Conservation (phyloP, 2,329 filamentous ascomycete species). For the Ophiostoma australiae region DNA sequence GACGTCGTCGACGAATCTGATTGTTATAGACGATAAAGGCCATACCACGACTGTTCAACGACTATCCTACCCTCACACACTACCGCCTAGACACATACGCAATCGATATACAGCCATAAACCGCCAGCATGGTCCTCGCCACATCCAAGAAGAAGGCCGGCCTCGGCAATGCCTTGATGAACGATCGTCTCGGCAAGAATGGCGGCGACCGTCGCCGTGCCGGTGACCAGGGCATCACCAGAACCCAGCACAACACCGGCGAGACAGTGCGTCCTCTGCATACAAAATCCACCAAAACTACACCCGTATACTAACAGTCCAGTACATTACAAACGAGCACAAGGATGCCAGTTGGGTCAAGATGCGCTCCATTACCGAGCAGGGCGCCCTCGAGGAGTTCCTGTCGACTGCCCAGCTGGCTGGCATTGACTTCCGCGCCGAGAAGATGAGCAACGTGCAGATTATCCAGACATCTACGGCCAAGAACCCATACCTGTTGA, state of each 20-base stretch:
- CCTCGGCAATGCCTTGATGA: conserved; percentile 96
- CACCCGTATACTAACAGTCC: not conserved
- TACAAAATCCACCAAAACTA: not conserved
- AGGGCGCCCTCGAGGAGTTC: conserved; percentile 94
- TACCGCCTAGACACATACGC: not conserved
- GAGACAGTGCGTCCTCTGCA: conserved; percentile 52
- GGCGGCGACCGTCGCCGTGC: conserved; percentile 73
- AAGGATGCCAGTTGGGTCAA: conserved; percentile 96
- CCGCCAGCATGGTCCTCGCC: conserved; percentile 53
- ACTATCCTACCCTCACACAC: not conserved
- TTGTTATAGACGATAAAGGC: not conserved
- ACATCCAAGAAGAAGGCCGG: conserved; percentile 95
- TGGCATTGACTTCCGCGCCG: conserved; percentile 97
- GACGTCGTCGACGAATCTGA: not conserved
- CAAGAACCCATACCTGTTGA: conserved; percentile 89
- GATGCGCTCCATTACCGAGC: conserved; percentile 98
- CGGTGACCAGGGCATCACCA: conserved; percentile 45
- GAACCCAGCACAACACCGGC: conserved; percentile 73
- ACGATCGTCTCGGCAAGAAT: conserved; percentile 95
- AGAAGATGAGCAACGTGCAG: conserved; percentile 98
- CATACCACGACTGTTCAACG: not conserved
- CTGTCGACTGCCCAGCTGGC: conserved; percentile 91
- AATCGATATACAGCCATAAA: not conserved
- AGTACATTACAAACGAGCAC: conserved; percentile 86
- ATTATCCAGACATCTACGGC: conserved; percentile 89